Base-by-base conservation (phyloP, 73 alveolate species). In the Breviolum minutum region DNA sequence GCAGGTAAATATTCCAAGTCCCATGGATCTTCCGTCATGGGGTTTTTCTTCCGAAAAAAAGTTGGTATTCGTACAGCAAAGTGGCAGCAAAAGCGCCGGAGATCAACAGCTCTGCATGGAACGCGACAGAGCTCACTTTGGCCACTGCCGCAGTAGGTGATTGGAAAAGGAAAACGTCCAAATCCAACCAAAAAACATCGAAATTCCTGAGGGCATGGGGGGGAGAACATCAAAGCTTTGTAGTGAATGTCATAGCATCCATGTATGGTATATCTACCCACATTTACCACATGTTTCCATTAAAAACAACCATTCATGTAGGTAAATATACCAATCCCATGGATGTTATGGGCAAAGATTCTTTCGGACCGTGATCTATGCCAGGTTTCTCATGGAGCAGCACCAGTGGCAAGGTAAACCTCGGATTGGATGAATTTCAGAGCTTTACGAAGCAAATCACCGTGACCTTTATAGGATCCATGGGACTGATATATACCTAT, bases 161-260 rank as follows among this genome's bases (percentile, higher is more conserved):
- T 73, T 93, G 98, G 98, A 93, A 93, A 70, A 93, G 98, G 82
- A 93, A 93, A 32, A 93, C 98, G 92, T 93, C 98, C 92, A 93
- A 68, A 63, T 93, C 98, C 98, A 93, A 62, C 97, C 97, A 69
- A 26, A 73, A 40, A 63, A 83, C 92, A 26, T 83, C 92, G 20
- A 83, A 54, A 22, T 83, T 61, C 88, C 88, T 80, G 24, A 19
- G 63, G 10, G 19, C 26, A 6, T 30, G 81, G n/a, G n/a, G n/a
- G n/a, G n/a, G n/a, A 71, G 26, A 8, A 71, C 30, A 17, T 0
- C 81, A 8, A 30, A 12, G 54, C n/a, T n/a, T n/a, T n/a, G n/a
- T n/a, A n/a, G n/a, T n/a, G n/a, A n/a, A n/a, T n/a, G n/a, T n/a
- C n/a, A n/a, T n/a, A n/a, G n/a, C n/a, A n/a, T n/a, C n/a, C n/a